phyloP scores from a whole-genome alignment of 176 grass and related monocot species.

The Juncus effusus region DNA sequence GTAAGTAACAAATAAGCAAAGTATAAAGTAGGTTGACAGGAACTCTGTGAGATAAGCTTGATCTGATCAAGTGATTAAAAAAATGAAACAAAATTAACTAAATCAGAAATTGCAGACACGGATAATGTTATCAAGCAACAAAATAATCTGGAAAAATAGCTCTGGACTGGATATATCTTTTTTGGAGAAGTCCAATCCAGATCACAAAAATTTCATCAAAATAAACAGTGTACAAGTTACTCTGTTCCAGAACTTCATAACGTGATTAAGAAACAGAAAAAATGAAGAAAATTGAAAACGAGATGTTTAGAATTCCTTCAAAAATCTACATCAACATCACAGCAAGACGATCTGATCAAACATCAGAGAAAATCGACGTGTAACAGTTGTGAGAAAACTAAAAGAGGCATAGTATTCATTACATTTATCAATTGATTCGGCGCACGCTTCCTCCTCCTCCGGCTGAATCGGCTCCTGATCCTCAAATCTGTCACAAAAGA shows the following conservation, averaged over 20 bases:
- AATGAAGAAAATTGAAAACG: background rate
- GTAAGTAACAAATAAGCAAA: too few species aligned
- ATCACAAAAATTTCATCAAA: background rate
- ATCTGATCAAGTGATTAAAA: background rate
- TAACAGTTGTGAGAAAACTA: background rate
- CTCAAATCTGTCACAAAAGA: constrained; percentile 49
- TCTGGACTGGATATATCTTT: too few species aligned
- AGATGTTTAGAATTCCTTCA: background rate
- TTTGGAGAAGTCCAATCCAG: too few species aligned
- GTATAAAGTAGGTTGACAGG: background rate
- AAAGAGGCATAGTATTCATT: background rate
- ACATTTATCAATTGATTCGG: constrained; percentile 86
- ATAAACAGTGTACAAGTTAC: too few species aligned
- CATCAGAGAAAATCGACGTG: background rate
- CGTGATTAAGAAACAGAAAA: background rate
- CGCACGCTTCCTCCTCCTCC: constrained; percentile 67
- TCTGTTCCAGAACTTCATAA: background rate
- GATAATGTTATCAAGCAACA: background rate
- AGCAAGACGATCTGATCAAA: background rate
- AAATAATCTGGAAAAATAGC: too few species aligned
- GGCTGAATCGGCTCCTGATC: constrained; percentile 80
- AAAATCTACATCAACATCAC: background rate
- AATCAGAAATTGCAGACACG: background rate
- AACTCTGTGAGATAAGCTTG: background rate
- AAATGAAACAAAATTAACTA: background rate